Conservation (phyloP, 1,284 basidiomycete genomes). For the Moniliophthora roreri region DNA sequence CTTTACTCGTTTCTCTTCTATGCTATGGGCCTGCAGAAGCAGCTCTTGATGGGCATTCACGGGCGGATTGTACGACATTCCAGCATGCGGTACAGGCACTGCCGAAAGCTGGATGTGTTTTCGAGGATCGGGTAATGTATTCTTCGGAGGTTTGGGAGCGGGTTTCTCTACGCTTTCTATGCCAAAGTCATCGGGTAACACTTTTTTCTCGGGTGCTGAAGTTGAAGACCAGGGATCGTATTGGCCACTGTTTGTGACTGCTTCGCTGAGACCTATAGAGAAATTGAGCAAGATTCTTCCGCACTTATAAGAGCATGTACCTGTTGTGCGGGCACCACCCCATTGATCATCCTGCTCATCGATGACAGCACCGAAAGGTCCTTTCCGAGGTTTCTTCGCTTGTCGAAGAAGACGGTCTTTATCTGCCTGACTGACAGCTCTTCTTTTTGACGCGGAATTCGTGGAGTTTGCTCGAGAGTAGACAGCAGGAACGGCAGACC, state of each 20-base stretch:
- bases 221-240: constrained; percentile 70
- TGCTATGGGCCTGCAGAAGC: constrained; percentile 67
- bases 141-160: constrained; percentile 2
- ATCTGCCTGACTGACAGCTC: constrained; percentile 53
- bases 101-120: constrained; percentile 62
- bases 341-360: constrained; percentile 52
- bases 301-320: background rate
- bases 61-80: constrained; percentile 93
- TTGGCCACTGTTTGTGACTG: constrained; percentile 67
- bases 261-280: constrained; percentile 58
- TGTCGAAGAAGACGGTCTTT: constrained; percentile 76
- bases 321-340: constrained; percentile 10
- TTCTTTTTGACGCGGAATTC: constrained; percentile 32
- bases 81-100: constrained; percentile 77
- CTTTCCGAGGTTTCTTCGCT: constrained; percentile 65
- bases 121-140: constrained; percentile 41
- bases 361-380: constrained; percentile 68
- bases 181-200: constrained; percentile 8
- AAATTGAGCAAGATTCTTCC: background rate
- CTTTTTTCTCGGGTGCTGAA: background rate
- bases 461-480: constrained; percentile 46
- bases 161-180: background rate
- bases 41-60: constrained; percentile 77
- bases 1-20: constrained; percentile 61
- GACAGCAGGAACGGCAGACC: constrained; percentile 85